Percentiles rank a stretch among this genome's conserved stretches.
These are phyloP conservation scores for Sicyos baderoa DNA, from an alignment of 306 rosid species.

Conservation along the genomic window DNA sequence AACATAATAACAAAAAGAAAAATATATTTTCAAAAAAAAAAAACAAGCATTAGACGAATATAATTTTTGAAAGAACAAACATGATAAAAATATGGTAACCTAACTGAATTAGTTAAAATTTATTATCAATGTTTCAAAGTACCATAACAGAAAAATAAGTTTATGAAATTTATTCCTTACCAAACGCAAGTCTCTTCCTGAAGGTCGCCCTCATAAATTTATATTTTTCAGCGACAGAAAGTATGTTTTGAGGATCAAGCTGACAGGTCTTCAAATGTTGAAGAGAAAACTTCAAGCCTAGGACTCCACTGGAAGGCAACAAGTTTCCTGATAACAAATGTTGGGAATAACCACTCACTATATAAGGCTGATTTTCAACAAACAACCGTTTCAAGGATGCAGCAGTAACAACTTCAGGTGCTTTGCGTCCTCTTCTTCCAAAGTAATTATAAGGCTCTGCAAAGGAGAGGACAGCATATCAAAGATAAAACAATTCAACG, in stretches of 20 bases:
- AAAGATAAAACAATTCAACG: slow-evolving; percentile 14
- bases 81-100: neutral
- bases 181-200: slow-evolving; percentile 78
- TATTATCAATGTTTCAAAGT: neutral
- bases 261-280: slow-evolving; percentile 36
- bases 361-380: slow-evolving; percentile 85
- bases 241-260: slow-evolving; percentile 61
- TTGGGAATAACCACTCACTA: slow-evolving; percentile 78
- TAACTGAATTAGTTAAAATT: neutral
- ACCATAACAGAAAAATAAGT: neutral
- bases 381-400: slow-evolving; percentile 85
- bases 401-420: slow-evolving; percentile 96
- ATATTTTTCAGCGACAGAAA: slow-evolving; percentile 78
- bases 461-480: slow-evolving; percentile 21
- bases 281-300: slow-evolving; percentile 64
- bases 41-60: too few species aligned
- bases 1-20: neutral
- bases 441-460: slow-evolving; percentile 87
- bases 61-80: too few species aligned
- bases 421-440: slow-evolving; percentile 93
- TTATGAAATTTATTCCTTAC: slow-evolving; percentile 31
- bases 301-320: slow-evolving; percentile 60
- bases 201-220: slow-evolving; percentile 80
- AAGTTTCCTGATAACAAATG: slow-evolving; percentile 45
- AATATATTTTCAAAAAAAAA: neutral